A percentile compares a stretch with the other conserved stretches of the same genome.
Conservation (phyloP, 495 filamentous ascomycete genomes). For the Apiosordaria backusii region DNA sequence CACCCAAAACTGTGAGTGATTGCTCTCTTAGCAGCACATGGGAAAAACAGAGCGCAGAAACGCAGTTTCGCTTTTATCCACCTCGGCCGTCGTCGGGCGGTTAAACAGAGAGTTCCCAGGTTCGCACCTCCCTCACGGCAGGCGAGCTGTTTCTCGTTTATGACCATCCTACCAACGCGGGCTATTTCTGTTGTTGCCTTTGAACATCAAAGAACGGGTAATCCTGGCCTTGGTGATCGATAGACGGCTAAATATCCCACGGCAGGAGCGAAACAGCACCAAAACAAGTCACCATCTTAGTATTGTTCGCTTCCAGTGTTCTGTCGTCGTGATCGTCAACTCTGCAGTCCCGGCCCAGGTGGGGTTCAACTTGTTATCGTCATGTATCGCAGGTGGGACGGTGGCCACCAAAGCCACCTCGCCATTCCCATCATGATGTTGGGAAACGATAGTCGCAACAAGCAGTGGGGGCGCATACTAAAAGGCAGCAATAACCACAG, state of each 20-base stretch:
- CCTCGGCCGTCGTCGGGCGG: too few relatives aligned
- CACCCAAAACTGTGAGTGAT: not conserved
- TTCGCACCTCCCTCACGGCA: too few relatives aligned
- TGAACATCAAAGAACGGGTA: not conserved
- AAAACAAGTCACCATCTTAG: conserved; percentile 4
- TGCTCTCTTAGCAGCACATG: not conserved
- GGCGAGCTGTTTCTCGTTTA: not conserved
- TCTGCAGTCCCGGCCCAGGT: not conserved
- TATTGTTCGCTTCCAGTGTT: conserved; percentile 1
- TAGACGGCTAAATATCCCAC: not conserved
- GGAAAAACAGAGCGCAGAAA: not conserved
- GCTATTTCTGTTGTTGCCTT: not conserved
- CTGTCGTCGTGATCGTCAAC: not conserved
- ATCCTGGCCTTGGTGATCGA: not conserved
- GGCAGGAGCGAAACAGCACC: conserved; percentile 9
- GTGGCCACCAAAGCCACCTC: too few relatives aligned
- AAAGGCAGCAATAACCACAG: conserved; percentile 54
- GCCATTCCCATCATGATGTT: too few relatives aligned
- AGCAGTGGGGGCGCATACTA: too few relatives aligned
- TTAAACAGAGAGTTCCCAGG: not conserved
- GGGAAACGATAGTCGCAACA: too few relatives aligned
- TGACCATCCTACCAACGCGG: not conserved
- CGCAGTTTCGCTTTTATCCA: not conserved
- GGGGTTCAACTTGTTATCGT: not conserved
- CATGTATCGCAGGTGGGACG: too few relatives aligned